Conservation (phyloP, 495 filamentous ascomycete genomes). For the Amniculicola lignicola region DNA sequence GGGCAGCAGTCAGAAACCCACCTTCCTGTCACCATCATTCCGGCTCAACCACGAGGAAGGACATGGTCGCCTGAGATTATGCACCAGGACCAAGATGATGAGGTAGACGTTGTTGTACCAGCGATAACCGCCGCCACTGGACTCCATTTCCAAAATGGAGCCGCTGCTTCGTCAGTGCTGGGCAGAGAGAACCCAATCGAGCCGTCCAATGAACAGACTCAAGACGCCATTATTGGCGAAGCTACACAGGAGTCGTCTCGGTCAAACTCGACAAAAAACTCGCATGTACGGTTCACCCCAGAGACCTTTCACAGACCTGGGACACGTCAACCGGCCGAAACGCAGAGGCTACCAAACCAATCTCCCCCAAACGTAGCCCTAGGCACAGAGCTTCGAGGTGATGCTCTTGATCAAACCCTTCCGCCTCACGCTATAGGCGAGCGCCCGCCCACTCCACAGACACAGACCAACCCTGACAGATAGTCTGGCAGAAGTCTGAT, state of each 20-base stretch:
- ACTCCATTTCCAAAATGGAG: neutral
- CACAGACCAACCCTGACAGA: conserved; percentile 23
- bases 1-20: conserved; percentile 40
- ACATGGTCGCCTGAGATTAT: conserved; percentile 40
- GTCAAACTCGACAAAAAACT: neutral
- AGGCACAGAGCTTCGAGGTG: conserved; percentile 1
- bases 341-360: neutral
- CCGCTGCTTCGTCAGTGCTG: neutral
- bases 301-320: conserved; percentile 18
- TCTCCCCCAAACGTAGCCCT: neutral
- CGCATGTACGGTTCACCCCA: conserved; percentile 25
- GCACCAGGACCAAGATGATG: conserved; percentile 9
- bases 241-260: neutral
- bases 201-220: neutral
- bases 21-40: conserved; percentile 65
- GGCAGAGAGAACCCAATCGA: neutral
- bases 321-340: neutral
- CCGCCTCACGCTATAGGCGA: neutral
- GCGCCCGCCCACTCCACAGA: neutral
- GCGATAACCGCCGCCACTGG: neutral
- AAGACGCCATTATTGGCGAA: neutral
- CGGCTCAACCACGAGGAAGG: conserved; percentile 56
- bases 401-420: too few species aligned
- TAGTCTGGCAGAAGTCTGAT: conserved; percentile 2
- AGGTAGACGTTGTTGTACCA: neutral